Evolutionary conservation across 83 land plant species (phyloP).

Genomic region (Picea abies): DNA sequence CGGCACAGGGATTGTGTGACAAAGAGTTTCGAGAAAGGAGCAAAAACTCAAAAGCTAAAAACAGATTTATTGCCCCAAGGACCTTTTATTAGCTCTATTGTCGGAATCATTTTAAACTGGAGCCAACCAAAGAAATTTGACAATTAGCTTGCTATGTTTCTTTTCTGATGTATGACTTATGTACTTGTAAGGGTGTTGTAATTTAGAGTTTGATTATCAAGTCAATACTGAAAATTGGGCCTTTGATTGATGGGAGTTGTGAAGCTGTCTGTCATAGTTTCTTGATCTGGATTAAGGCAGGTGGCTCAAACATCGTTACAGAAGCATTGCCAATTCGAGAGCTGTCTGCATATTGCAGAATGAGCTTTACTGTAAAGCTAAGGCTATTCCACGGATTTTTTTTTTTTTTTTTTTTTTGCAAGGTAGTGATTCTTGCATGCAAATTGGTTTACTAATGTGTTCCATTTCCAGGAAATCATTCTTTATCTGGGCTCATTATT

Average conservation of each 20-base stretch:
- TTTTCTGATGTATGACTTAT: background rate
- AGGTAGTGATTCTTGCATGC: background rate
- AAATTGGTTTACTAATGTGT: background rate
- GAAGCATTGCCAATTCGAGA: background rate
- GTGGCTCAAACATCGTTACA: background rate
- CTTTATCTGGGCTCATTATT: slow-evolving; percentile 5
- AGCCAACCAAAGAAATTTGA: slow-evolving; percentile 17
- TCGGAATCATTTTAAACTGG: slow-evolving; percentile 7
- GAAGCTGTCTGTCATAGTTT: slow-evolving; percentile 8
- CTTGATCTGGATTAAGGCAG: background rate
- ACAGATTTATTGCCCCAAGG: slow-evolving; percentile 5
- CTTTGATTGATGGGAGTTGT: background rate
- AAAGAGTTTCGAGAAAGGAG: slow-evolving; percentile 7
- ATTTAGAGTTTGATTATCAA: background rate
- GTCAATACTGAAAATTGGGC: background rate
- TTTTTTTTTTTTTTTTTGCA: background rate
- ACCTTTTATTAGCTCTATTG: slow-evolving; percentile 10
- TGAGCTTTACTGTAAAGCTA: slow-evolving; percentile 1
- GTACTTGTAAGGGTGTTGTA: background rate
- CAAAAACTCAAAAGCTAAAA: slow-evolving; percentile 6
- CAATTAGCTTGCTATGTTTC: background rate
- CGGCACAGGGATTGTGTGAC: background rate
- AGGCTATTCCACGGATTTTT: background rate
- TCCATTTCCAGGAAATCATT: background rate
- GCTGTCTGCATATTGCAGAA: slow-evolving; percentile 8